Percentiles rank a stretch among this genome's conserved stretches.
Evolutionary conservation across 768 basidiomycete genomes (phyloP).

Genomic region (Auricularia heimuer): DNA sequence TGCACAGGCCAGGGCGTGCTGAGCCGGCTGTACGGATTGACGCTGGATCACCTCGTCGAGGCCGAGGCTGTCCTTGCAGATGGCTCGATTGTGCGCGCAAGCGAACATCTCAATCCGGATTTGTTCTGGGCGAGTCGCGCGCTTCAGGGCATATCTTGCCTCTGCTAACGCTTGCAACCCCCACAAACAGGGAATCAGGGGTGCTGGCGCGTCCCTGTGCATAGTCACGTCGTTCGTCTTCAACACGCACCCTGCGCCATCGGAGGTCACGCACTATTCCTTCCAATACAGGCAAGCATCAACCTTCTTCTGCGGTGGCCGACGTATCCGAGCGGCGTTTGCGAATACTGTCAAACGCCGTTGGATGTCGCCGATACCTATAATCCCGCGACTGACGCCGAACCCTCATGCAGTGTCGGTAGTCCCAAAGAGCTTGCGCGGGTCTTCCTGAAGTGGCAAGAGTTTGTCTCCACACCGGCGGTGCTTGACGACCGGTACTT

Average conservation of each 20-base stretch:
- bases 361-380: not conserved
- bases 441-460: slow-evolving; percentile 2
- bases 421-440: not conserved
- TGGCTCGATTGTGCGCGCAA: slow-evolving; percentile 14
- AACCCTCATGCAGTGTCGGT: not conserved
- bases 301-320: not conserved
- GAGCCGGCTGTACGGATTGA: slow-evolving; percentile 17
- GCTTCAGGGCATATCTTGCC: not conserved
- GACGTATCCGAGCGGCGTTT: not conserved
- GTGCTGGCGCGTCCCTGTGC: slow-evolving; percentile 21
- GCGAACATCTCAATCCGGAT: slow-evolving; percentile 16
- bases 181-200: slow-evolving; percentile 17
- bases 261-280: slow-evolving; percentile 6
- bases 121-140: slow-evolving; percentile 14
- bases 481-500: not conserved
- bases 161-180: not conserved
- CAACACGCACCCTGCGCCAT: slow-evolving; percentile 18
- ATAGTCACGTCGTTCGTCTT: slow-evolving; percentile 21
- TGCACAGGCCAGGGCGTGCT: slow-evolving; percentile 15
- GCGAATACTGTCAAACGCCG: not conserved
- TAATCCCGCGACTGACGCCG: not conserved
- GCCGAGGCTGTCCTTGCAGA: slow-evolving; percentile 17
- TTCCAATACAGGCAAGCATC: not conserved
- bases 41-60: slow-evolving; percentile 18
- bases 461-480: not conserved